These are phyloP conservation scores for Erysimum cheiri DNA, from an alignment of 441 rosid species.

Conservation along the genomic window DNA sequence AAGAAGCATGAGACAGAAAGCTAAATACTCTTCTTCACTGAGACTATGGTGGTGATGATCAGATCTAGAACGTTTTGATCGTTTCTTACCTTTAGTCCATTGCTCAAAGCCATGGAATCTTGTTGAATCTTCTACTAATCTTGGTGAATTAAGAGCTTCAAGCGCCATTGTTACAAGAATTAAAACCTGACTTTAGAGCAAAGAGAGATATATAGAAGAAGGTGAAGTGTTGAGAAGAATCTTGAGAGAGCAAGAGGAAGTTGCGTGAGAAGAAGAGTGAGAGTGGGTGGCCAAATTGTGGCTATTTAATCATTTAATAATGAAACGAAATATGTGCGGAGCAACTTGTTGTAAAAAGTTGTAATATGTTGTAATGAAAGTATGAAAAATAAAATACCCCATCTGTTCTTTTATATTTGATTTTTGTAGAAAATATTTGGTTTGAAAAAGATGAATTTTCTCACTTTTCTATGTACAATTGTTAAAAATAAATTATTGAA, in stretches of 20 bases:
- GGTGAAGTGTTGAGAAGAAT: constrained; percentile 18
- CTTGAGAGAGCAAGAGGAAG: constrained; percentile 50
- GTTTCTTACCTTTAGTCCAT: constrained; percentile 35
- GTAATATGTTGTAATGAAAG: constrained; percentile 18
- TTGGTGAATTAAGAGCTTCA: constrained; percentile 40
- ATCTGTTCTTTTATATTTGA: no score
- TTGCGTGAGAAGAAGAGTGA: constrained; percentile 63
- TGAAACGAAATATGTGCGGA: constrained; percentile 8
- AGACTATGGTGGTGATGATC: constrained; percentile 42
- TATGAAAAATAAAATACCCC: neutral
- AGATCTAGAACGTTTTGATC: constrained; percentile 33
- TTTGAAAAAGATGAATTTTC: no score
- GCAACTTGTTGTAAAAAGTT: constrained; percentile 35
- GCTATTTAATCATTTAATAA: neutral
- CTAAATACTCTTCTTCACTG: constrained; percentile 83
- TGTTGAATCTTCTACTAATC: constrained; percentile 24
- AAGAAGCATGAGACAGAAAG: constrained; percentile 88
- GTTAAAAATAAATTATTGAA: no score
- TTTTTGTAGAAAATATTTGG: no score
- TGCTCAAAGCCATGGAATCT: constrained; percentile 22
- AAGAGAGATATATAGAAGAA: neutral
- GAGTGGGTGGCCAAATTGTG: constrained; percentile 43
- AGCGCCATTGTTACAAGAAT: constrained; percentile 20
- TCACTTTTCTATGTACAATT: no score
- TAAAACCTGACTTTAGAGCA: neutral